These are phyloP conservation scores for Micractinium sp. DNA, from an alignment of 139 green algal genomes.

Conservation along the genomic window DNA sequence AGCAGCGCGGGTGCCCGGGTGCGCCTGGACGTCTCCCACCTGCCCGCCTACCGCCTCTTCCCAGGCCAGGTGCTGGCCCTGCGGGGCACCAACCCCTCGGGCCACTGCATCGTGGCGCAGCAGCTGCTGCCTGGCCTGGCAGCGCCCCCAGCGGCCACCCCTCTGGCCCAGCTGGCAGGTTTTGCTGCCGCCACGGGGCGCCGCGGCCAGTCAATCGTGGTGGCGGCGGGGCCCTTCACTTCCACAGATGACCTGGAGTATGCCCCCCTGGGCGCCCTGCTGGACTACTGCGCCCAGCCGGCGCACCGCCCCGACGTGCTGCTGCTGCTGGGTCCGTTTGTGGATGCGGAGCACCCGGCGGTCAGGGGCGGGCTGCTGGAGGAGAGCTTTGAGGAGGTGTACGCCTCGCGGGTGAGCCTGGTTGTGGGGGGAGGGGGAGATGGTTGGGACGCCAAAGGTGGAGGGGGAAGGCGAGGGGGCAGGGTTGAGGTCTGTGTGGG, in stretches of 20 bases:
- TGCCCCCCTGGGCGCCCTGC: slow-evolving; percentile 78
- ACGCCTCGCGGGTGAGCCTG: slow-evolving; percentile 55
- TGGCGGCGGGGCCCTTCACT: slow-evolving; percentile 81
- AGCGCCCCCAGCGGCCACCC: slow-evolving; percentile 10
- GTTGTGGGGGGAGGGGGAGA: too few species aligned
- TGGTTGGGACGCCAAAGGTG: neutral
- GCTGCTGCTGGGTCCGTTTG: slow-evolving; percentile 91
- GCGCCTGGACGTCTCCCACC: slow-evolving; percentile 68
- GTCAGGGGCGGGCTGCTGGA: slow-evolving; percentile 73
- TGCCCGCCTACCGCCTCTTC: slow-evolving; percentile 71
- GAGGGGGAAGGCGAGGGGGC: neutral
- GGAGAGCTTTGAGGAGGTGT: slow-evolving; percentile 79
- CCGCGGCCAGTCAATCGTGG: slow-evolving; percentile 49
- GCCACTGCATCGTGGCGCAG: slow-evolving; percentile 71
- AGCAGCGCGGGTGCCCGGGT: slow-evolving; percentile 69
- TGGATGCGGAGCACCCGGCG: slow-evolving; percentile 85
- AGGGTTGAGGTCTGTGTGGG: too few species aligned
- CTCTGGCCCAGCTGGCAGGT: neutral
- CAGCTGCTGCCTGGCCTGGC: slow-evolving; percentile 66
- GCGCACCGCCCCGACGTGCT: slow-evolving; percentile 67
- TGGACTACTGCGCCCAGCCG: slow-evolving; percentile 59
- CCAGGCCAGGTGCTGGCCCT: slow-evolving; percentile 78
- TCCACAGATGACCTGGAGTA: slow-evolving; percentile 66
- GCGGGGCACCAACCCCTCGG: slow-evolving; percentile 80
- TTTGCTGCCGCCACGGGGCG: slow-evolving; percentile 17